These are phyloP conservation scores for Aureobasidium leucospermi DNA, from an alignment of 2,329 filamentous ascomycete genomes.

Conservation along the genomic window DNA sequence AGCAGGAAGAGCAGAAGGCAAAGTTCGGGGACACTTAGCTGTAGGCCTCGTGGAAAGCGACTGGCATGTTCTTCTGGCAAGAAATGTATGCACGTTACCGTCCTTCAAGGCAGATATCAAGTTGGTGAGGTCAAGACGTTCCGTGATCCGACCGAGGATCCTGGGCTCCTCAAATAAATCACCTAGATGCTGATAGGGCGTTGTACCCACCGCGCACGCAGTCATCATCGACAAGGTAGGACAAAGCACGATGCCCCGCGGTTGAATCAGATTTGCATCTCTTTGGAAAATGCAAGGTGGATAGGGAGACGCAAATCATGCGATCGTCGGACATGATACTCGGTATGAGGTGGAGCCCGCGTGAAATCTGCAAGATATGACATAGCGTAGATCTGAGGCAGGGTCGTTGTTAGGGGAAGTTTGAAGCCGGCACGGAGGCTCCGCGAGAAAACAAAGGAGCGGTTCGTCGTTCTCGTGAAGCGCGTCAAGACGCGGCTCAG, in stretches of 20 bases:
- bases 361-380: neutral
- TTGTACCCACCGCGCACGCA: neutral
- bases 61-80: neutral
- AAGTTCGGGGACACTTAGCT: conserved; percentile 5
- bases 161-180: neutral
- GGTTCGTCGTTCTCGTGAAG: neutral
- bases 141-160: neutral
- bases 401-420: neutral
- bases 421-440: neutral
- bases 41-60: neutral
- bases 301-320: neutral
- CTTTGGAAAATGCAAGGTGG: neutral
- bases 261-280: too few species aligned
- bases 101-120: neutral
- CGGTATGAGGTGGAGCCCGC: neutral
- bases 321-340: neutral
- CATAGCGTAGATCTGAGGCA: conserved; percentile 1
- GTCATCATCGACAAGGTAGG: conserved; percentile 4
- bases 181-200: too few species aligned
- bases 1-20: conserved; percentile 13
- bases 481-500: neutral
- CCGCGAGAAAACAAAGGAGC: neutral
- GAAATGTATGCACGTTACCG: neutral
- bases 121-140: neutral
- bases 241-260: neutral